Base-by-base conservation (phyloP, 495 filamentous ascomycete species). In the Hypoxylon trugodes region DNA sequence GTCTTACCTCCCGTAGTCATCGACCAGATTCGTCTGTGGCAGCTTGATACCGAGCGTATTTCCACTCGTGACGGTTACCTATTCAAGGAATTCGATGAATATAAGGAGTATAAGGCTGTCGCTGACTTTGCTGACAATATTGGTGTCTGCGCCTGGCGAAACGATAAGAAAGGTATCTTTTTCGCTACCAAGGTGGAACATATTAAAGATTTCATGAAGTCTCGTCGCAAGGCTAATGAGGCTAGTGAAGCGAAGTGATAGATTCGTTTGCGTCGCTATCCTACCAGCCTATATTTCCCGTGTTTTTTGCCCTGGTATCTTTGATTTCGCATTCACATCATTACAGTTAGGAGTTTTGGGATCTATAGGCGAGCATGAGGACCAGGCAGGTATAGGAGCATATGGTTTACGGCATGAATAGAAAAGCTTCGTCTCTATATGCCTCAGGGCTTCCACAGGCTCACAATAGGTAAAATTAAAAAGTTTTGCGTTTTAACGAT, bases 21-120 rank as follows among this genome's bases (percentile, higher is more conserved):
- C 36, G 95, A 98, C 79, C 95, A 98, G 78, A 97, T 98, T 60
- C 82, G 93, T 4, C 84, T 98, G 7, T 98, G 95, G 95, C 95
- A 98, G 78, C 89, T 97, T 47, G 96, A 98, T 72, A 90, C 92
- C 25, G 96, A 98, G 72, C 84, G 95, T 46, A 94, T 98, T 81
- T 88, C 88, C 71, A 82, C 89, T 4, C 92, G 86, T 8, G 73
- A 81, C 4, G 95, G 95, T 2, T 97, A 89, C 72, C 71, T 97
- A 26, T 96, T 98, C 82, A 89, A 89, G 60, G 94, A 97, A 37
- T 97, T 98, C 68, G 85, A 85, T 49, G 87, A 75, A 43, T 73
- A 81, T 40, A 82, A 85, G 16, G 96, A 97, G 67, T 98, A 95
- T 67, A 84, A 87, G 49, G 87, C 84, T 9, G 82, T 89, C 38